phyloP scores from a whole-genome alignment of 176 grass and related monocot genomes.

The Hyparrhenia diplandra region DNA sequence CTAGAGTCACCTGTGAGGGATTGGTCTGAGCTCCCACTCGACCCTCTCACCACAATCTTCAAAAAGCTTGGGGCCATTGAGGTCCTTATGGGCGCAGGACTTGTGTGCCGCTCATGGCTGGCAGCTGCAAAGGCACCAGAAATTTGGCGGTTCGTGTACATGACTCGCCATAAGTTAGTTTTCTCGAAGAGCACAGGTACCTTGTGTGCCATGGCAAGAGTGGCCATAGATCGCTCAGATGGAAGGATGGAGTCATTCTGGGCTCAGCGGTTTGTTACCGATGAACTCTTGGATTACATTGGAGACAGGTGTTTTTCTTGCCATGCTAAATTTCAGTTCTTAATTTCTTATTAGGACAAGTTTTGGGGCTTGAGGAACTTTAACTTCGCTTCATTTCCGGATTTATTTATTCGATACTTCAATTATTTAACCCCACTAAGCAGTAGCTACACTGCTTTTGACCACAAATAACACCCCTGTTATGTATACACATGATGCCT shows the following conservation, averaged over 20 bases:
- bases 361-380: background rate
- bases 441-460: background rate
- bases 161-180: background rate
- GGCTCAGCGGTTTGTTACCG: conserved; percentile 21
- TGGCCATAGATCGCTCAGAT: conserved; percentile 15
- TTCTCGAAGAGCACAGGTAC: background rate
- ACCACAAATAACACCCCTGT: background rate
- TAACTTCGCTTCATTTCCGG: background rate
- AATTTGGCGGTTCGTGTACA: conserved; percentile 8
- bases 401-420: background rate
- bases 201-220: conserved; percentile 21
- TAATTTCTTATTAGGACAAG: background rate
- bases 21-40: background rate
- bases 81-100: conserved; percentile 25
- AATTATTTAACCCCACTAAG: background rate
- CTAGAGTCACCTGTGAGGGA: background rate
- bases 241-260: conserved; percentile 29
- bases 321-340: background rate
- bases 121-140: conserved; percentile 19
- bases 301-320: conserved; percentile 11
- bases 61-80: conserved; percentile 25
- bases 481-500: background rate
- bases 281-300: conserved; percentile 27
- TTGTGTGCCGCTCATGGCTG: conserved; percentile 33
- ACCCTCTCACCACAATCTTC: conserved; percentile 11